Percentiles rank a stretch among this genome's conserved stretches.
Conservation (phyloP, 2,329 filamentous ascomycete genomes). For the Grosmannia penicillata region DNA sequence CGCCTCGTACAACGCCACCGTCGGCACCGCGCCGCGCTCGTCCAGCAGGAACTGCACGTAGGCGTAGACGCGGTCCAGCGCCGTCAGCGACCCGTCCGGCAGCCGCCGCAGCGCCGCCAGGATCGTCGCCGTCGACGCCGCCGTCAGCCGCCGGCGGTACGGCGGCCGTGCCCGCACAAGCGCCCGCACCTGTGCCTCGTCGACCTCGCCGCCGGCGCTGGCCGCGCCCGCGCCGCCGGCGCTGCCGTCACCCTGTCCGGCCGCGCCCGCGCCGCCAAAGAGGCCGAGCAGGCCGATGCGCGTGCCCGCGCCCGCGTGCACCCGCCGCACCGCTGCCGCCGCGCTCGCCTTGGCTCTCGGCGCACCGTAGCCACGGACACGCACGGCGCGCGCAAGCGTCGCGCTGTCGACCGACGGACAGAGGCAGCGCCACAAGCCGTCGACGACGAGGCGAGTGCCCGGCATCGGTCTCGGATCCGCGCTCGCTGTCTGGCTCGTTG, state of each 20-base stretch:
- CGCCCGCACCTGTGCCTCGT: neutral
- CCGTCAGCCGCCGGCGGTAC: conserved; percentile 5
- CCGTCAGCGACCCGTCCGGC: conserved; percentile 19
- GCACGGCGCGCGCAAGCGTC: conserved; percentile 19
- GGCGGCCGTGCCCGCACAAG: conserved; percentile 7
- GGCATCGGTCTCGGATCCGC: conserved; percentile 1
- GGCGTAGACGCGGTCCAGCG: conserved; percentile 22
- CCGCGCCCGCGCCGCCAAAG: conserved; percentile 5
- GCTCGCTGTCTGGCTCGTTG: neutral
- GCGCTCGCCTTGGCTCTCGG: neutral
- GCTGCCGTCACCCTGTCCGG: conserved; percentile 1
- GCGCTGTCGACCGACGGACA: conserved; percentile 38
- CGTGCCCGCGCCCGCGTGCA: conserved; percentile 1
- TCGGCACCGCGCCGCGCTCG: conserved; percentile 38
- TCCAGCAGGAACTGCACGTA: conserved; percentile 45
- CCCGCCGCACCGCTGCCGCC: neutral
- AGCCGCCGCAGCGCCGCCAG: conserved; percentile 27
- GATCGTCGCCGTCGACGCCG: conserved; percentile 7
- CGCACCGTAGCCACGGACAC: conserved; percentile 1
- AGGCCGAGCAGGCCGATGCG: conserved; percentile 6
- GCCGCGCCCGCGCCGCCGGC: neutral
- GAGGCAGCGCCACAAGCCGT: conserved; percentile 50
- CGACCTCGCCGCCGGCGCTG: neutral
- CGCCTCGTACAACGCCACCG: conserved; percentile 53
- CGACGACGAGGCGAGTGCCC: conserved; percentile 25